Base-by-base conservation (phyloP, 208 protist genomes). In the Acanthamoeba sp. region DNA sequence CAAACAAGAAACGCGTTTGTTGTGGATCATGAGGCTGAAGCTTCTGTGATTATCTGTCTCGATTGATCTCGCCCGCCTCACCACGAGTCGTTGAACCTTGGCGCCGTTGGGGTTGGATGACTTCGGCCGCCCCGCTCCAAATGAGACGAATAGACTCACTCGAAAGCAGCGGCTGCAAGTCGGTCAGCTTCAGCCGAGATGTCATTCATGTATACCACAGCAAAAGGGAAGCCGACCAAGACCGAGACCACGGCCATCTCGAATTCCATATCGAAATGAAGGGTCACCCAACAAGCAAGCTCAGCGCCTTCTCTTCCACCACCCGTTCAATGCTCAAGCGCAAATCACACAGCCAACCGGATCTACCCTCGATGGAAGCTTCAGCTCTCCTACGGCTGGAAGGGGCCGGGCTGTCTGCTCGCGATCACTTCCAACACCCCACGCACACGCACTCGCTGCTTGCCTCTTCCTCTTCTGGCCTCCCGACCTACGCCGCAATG, bases 271-370 rank as follows among this genome's bases (percentile, higher is more conserved):
- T 52, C 40, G 73, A 52, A 18, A 84, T 16, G 38, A 7, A n/a
- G 32, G 24, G 27, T 12, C 40, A 34, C 22, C 38, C 20, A 18
- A 14, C 40, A 3, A 84, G 40, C 73, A 34, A 2, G 10, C 38
- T 52, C 32, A 29, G 38, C 34, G 22, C n/a, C 42, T 34, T 55
- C 38, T 52, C 73, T 7, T 34, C 32, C 40, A 84, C 73, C 38
- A 84, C 40, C 5, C 40, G 38, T 38, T 84, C 73, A 5, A 84
- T 84, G 73, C 73, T 84, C 10, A 84, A 84, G 73, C 73, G 73
- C 73, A 84, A 84, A 52, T 45, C 73, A 38, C 73, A 84, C 73
- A 84, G 73, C 73, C 73, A 84, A n/a, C 73, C 73, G 6, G 73
- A 84, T 52, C n/a, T 84, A 16, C 73, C 73, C 1, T 84, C 73